A percentile compares a stretch with the other conserved stretches of the same genome.
phyloP scores from a whole-genome alignment of 1,139 yeast genomes.

The Pichia sp. region DNA sequence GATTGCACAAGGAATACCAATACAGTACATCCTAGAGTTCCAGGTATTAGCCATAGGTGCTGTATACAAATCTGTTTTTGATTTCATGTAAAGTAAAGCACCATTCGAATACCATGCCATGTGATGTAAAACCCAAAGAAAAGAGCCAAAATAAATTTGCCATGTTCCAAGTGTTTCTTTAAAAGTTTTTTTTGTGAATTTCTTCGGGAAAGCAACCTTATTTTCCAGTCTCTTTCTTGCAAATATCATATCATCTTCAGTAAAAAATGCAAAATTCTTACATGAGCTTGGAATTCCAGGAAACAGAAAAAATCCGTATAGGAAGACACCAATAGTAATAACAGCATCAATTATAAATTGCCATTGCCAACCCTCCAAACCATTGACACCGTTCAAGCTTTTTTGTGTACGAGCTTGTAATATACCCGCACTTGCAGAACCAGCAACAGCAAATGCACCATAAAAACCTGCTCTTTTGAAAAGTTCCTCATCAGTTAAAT shows the following conservation, averaged over 20 bases:
- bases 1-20: slow-evolving; percentile 12
- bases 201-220: slow-evolving; percentile 25
- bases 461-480: slow-evolving; percentile 38
- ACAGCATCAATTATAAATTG: slow-evolving; percentile 62
- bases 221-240: slow-evolving; percentile 51
- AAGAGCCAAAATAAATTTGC: slow-evolving; percentile 36
- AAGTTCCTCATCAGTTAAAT: slow-evolving; percentile 37
- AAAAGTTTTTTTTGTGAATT: slow-evolving; percentile 9
- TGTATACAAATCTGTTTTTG: slow-evolving; percentile 11
- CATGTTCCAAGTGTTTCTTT: slow-evolving; percentile 35
- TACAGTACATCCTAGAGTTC: slow-evolving; percentile 12
- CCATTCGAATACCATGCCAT: slow-evolving; percentile 12
- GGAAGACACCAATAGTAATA: slow-evolving; percentile 51
- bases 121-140: slow-evolving; percentile 27
- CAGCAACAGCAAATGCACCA: slow-evolving; percentile 39
- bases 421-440: slow-evolving; percentile 41
- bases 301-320: slow-evolving; percentile 51
- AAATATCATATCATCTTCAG: slow-evolving; percentile 59
- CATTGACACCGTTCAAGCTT: slow-evolving; percentile 28
- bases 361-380: slow-evolving; percentile 57
- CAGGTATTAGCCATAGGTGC: slow-evolving; percentile 13
- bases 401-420: slow-evolving; percentile 34
- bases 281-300: slow-evolving; percentile 68
- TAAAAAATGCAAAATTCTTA: slow-evolving; percentile 31
- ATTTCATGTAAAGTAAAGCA: slow-evolving; percentile 14